A percentile compares a stretch with the other conserved stretches of the same genome.
phyloP scores from a whole-genome alignment of 306 rosid genomes.

The Albizia julibrissin region DNA sequence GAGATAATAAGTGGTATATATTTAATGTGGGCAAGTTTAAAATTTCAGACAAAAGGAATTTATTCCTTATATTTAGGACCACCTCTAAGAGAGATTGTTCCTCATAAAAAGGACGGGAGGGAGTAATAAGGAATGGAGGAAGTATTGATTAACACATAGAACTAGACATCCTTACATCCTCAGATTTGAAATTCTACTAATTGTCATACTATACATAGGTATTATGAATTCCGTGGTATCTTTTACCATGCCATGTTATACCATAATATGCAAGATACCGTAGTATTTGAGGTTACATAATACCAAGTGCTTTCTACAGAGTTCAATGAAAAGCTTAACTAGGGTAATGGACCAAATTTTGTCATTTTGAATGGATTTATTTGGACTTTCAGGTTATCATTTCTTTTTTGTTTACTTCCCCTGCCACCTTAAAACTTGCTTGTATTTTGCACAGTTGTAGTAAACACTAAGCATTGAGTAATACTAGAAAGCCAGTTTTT shows the following conservation, averaged over 20 bases:
- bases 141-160: background rate
- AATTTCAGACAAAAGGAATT: no score
- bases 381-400: background rate
- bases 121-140: no score
- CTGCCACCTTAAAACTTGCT: slow-evolving; percentile 15
- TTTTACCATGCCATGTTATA: background rate
- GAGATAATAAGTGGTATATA: no score
- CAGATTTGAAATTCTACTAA: background rate
- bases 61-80: no score
- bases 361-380: background rate
- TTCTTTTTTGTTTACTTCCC: background rate
- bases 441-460: background rate
- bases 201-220: background rate
- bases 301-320: background rate
- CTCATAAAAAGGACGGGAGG: no score
- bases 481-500: background rate
- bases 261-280: background rate
- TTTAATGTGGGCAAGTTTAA: no score
- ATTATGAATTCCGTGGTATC: background rate
- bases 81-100: no score
- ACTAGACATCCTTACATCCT: background rate
- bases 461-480: background rate
- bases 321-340: background rate
- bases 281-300: background rate
- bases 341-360: background rate